Evolutionary conservation across 768 basidiomycete genomes (phyloP), one percentile per base, ranked within the genome.

Genomic region (Russula earlei): DNA sequence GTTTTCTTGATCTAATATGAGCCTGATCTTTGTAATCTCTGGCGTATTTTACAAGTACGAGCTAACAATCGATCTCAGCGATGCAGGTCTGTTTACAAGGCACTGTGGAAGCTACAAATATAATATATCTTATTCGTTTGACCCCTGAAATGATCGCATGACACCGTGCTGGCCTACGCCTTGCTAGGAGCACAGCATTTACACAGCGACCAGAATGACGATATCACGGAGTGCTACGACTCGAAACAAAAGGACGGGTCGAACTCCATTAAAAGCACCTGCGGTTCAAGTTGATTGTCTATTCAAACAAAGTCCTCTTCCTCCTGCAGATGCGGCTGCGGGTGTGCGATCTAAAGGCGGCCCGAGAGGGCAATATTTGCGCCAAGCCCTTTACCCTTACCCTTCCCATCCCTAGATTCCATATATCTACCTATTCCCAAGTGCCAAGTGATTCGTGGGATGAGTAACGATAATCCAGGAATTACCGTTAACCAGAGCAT

Each of bases 1-100:
- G 75, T 76, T 87, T 91, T 91, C 88, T 91, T 91, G 88, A 91
- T 91, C 88, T 91, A 91, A 91, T 90, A 84, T 90, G 88, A 91
- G 78, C 40, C 52, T 58, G 27, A 27, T 51, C 43, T n/a, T 27
- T 41, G 17, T 12, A 47, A 15, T 29, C n/a, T 40, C n/a, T 33
- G 49, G 40, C 33, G 17, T 59, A 40, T 15, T 48, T 14, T 19
- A 22, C 33, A 24, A 41, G 27, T 22, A 31, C 20, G 34, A 17
- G 27, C 52, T 59, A 20, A 56, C 36, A 9, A 36, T 11, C 4
- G 11, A 19, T 34, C n/a, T 37, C 41, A 58, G 57, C 46, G 14
- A n/a, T 20, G 25, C 36, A 6, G 9, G 31, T n/a, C 5, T 38
- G 42, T 20, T 19, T 7, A 40, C 33, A 19, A 20, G 37, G 43